Evolutionary conservation across 805 yeast genomes (phyloP).

Genomic region (Lachancea mirantina): DNA sequence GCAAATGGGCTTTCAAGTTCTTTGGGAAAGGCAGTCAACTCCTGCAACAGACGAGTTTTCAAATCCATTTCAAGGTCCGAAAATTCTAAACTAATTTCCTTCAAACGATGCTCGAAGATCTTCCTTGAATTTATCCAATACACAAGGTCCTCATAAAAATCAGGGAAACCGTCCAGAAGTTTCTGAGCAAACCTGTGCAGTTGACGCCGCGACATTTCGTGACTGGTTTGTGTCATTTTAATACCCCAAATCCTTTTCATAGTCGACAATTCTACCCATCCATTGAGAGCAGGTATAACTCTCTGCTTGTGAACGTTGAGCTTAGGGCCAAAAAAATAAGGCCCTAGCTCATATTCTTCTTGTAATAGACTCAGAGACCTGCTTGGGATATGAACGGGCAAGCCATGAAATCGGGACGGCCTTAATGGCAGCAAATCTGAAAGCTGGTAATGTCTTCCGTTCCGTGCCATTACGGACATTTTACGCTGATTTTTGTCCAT

Average conservation of each 20-base stretch:
- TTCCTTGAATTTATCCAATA: conserved; percentile 3
- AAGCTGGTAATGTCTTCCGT: background rate
- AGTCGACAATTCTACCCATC: conserved; percentile 2
- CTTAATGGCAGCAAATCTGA: conserved; percentile 3
- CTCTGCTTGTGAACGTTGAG: conserved; percentile 1
- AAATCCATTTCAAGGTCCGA: background rate
- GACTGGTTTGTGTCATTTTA: background rate
- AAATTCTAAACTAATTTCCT: conserved; percentile 3
- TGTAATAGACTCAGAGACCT: conserved; percentile 1
- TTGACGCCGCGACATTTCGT: background rate
- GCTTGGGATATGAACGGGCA: conserved; percentile 1
- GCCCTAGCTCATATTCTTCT: conserved; percentile 1
- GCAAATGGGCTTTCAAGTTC: too few species aligned
- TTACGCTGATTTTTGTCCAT: conserved; percentile 1
- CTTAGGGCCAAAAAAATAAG: conserved; percentile 3
- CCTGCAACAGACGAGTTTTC: background rate
- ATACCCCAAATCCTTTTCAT: background rate
- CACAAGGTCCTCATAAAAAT: conserved; percentile 1
- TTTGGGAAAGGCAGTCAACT: too few species aligned
- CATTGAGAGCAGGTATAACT: conserved; percentile 2
- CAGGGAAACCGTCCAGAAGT: background rate
- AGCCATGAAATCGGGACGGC: conserved; percentile 5
- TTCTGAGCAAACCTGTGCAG: background rate
- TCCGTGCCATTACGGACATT: conserved; percentile 2
- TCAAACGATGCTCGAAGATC: conserved; percentile 1